Conservation (phyloP, 1,139 yeast genomes). For the Suhomyces terraborum region DNA sequence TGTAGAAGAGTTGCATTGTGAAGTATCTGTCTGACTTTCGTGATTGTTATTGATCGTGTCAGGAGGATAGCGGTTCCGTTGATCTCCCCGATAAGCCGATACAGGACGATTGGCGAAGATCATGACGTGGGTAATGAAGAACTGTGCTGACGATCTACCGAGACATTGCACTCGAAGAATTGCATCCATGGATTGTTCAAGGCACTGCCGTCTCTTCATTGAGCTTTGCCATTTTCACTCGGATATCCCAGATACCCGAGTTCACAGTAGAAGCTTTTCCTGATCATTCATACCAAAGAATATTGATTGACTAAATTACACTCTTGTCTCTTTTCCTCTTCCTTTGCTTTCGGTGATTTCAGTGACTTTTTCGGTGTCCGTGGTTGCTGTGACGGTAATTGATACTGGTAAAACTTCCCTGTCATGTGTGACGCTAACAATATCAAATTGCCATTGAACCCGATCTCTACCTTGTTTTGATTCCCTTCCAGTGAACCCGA, state of each 20-base stretch:
- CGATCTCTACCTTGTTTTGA: constrained; percentile 36
- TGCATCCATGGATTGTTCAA: too few relatives aligned
- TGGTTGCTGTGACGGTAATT: constrained; percentile 26
- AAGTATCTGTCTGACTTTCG: too few relatives aligned
- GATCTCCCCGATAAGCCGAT: too few relatives aligned
- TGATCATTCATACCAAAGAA: constrained; percentile 17
- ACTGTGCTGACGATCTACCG: too few relatives aligned
- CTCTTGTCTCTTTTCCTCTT: constrained; percentile 30
- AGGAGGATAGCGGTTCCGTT: too few relatives aligned
- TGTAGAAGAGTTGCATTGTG: too few relatives aligned
- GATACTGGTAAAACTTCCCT: constrained; percentile 45
- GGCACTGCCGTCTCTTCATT: background rate
- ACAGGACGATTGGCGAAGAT: too few relatives aligned
- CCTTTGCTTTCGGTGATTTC: constrained; percentile 11
- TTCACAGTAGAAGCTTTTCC: too few relatives aligned
- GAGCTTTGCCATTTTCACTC: background rate
- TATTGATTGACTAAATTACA: constrained; percentile 34
- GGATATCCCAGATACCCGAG: too few relatives aligned
- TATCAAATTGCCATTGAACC: constrained; percentile 37
- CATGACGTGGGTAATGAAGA: too few relatives aligned
- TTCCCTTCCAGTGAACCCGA: constrained; percentile 9
- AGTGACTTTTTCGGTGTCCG: constrained; percentile 1
- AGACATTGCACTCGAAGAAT: too few relatives aligned
- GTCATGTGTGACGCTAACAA: constrained; percentile 44
- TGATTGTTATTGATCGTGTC: too few relatives aligned